These are phyloP conservation scores for Lotmaria passim DNA, from an alignment of 208 protist species.

Conservation along the genomic window DNA sequence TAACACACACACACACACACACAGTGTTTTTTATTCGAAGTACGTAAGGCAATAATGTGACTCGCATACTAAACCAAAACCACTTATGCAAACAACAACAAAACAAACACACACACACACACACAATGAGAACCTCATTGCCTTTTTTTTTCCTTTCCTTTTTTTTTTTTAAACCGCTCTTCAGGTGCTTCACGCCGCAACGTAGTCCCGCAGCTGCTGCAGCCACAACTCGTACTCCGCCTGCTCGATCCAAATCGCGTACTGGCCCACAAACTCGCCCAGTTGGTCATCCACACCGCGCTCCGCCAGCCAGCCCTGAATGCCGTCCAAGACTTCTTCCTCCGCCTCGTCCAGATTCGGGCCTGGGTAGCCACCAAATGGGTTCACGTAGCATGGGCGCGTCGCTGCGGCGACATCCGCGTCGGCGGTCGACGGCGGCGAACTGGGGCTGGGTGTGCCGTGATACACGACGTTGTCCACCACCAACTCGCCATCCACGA, in stretches of 20 bases:
- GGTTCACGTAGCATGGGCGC: conserved; percentile 56
- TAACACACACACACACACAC: background rate
- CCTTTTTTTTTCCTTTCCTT: conserved; percentile 11
- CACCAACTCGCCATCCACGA: conserved; percentile 82
- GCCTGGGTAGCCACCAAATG: conserved; percentile 76
- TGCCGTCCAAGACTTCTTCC: conserved; percentile 81
- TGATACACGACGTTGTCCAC: conserved; percentile 79
- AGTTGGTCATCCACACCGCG: conserved; percentile 82
- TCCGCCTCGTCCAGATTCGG: conserved; percentile 81
- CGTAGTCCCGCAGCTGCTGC: conserved; percentile 82
- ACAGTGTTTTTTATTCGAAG: background rate
- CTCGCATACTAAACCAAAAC: background rate
- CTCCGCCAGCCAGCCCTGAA: conserved; percentile 84
- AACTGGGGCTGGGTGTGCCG: conserved; percentile 22
- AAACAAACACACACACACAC: too few species aligned
- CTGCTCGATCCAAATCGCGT: conserved; percentile 85
- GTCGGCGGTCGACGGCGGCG: background rate
- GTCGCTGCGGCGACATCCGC: background rate
- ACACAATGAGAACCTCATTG: background rate
- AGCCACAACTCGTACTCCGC: conserved; percentile 89
- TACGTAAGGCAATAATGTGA: background rate
- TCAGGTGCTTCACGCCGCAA: too few species aligned
- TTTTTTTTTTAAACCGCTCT: too few species aligned
- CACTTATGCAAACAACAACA: background rate
- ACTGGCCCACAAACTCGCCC: conserved; percentile 82